Percentiles rank a stretch among this genome's conserved stretches.
phyloP scores from a whole-genome alignment of 2,329 filamentous ascomycete genomes.

The Aspergillus melleus region DNA sequence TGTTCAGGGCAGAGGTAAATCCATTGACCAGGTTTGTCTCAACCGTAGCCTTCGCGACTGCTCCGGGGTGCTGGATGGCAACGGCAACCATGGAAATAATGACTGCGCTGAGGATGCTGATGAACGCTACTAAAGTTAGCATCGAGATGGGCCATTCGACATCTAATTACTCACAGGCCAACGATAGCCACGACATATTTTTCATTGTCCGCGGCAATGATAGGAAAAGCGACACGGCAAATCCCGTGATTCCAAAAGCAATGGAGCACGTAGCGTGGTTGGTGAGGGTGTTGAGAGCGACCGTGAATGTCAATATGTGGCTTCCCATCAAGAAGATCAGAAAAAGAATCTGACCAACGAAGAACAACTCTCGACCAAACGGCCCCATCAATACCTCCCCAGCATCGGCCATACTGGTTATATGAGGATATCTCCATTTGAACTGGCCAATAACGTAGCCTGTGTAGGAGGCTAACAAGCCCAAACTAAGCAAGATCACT shows the following conservation, averaged over 20 bases:
- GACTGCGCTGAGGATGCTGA: constrained; percentile 62
- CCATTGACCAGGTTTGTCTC: constrained; percentile 50
- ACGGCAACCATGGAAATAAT: constrained; percentile 65
- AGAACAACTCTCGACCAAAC: constrained; percentile 61
- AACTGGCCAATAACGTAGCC: constrained; percentile 60
- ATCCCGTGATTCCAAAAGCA: constrained; percentile 57
- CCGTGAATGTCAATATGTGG: constrained; percentile 66
- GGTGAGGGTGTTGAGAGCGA: constrained; percentile 64
- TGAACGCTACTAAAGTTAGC: constrained; percentile 44
- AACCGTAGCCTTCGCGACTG: constrained; percentile 30
- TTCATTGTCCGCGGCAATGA: constrained; percentile 61
- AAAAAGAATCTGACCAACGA: constrained; percentile 60
- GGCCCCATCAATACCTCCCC: constrained; percentile 60
- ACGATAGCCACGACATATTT: constrained; percentile 59
- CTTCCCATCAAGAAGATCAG: constrained; percentile 66
- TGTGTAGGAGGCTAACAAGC: constrained; percentile 56
- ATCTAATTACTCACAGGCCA: constrained; percentile 40
- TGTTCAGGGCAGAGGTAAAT: constrained; percentile 62
- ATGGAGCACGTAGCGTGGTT: constrained; percentile 61
- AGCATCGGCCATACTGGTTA: constrained; percentile 66
- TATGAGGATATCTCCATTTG: constrained; percentile 55
- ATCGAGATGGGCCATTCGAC: neutral
- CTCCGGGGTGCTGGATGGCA: constrained; percentile 47
- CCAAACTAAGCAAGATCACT: constrained; percentile 51
- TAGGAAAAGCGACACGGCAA: constrained; percentile 56